A percentile compares a stretch with the other conserved stretches of the same genome.
Evolutionary conservation across 495 filamentous ascomycete species (phyloP).

Genomic region (Xylaria cubensis): DNA sequence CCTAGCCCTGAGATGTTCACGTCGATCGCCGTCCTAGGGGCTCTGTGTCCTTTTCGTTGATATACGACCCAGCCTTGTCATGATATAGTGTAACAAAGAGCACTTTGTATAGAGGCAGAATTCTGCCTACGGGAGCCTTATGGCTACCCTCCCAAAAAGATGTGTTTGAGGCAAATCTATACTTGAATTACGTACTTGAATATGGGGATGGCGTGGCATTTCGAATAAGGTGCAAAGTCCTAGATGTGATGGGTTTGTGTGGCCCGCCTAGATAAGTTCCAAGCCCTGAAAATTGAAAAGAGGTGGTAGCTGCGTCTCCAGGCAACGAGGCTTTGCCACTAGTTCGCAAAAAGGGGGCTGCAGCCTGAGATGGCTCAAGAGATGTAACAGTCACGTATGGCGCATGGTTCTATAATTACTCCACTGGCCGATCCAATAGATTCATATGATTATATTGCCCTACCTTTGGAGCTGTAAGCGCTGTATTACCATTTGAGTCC

Average conservation of each 20-base stretch:
- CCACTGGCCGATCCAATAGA: background rate
- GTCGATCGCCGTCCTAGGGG: background rate
- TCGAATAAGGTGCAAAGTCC: background rate
- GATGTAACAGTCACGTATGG: conserved; percentile 1
- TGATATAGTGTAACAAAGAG: background rate
- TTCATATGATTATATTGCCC: background rate
- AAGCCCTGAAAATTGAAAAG: background rate
- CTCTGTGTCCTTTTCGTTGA: background rate
- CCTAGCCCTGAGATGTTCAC: background rate
- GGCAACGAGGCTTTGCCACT: conserved; percentile 6
- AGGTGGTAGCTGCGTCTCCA: background rate
- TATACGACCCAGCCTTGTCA: background rate
- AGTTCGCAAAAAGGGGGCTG: background rate
- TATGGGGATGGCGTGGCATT: background rate
- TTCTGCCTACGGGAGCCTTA: background rate
- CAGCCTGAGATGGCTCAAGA: background rate
- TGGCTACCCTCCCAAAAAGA: background rate
- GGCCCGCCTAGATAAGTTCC: background rate
- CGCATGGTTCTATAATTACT: background rate
- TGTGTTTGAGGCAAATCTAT: background rate
- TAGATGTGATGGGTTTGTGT: background rate
- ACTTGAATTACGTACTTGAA: background rate
- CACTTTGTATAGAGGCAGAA: background rate
- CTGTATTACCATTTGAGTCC: background rate
- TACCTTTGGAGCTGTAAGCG: background rate